Evolutionary conservation across 306 rosid genomes (phyloP).

Genomic region (Dryas drummondii): DNA sequence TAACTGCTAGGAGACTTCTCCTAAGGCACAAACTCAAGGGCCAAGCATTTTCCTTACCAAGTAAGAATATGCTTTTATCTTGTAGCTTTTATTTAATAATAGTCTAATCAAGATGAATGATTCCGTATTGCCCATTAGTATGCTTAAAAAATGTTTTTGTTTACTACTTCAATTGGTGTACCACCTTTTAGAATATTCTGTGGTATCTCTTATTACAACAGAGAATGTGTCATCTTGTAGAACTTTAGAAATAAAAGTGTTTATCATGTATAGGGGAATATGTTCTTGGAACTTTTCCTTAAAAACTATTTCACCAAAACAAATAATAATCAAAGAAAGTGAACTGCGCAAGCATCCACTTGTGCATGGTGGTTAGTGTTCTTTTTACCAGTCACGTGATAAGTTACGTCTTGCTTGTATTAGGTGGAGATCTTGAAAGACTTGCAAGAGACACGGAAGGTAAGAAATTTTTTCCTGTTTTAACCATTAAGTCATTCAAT

Average conservation of each 20-base stretch:
- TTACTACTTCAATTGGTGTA: not conserved
- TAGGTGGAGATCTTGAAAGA: constrained; percentile 80
- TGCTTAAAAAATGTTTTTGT: not conserved
- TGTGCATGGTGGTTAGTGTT: not conserved
- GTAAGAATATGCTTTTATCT: constrained; percentile 50
- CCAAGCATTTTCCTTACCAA: constrained; percentile 86
- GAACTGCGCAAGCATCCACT: not conserved
- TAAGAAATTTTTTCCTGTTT: constrained; percentile 16
- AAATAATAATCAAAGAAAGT: not conserved
- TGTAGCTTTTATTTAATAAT: constrained; percentile 12
- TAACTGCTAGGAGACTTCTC: constrained; percentile 67
- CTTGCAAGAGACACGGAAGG: constrained; percentile 89
- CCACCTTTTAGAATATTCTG: not conserved
- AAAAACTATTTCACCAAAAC: not conserved
- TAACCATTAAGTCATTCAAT: not conserved
- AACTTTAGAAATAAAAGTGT: not conserved
- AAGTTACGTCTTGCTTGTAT: constrained; percentile 20
- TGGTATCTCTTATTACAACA: not conserved
- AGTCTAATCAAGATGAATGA: not conserved
- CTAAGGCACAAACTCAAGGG: constrained; percentile 87
- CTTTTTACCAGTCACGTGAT: not conserved
- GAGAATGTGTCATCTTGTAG: not conserved
- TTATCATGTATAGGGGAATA: not conserved
- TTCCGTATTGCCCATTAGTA: not conserved
- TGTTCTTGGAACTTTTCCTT: not conserved